Percentiles rank a stretch among this genome's conserved stretches.
These are phyloP conservation scores for Fusarium sp. DNA, from an alignment of 2,329 filamentous ascomycete genomes.

Conservation along the genomic window DNA sequence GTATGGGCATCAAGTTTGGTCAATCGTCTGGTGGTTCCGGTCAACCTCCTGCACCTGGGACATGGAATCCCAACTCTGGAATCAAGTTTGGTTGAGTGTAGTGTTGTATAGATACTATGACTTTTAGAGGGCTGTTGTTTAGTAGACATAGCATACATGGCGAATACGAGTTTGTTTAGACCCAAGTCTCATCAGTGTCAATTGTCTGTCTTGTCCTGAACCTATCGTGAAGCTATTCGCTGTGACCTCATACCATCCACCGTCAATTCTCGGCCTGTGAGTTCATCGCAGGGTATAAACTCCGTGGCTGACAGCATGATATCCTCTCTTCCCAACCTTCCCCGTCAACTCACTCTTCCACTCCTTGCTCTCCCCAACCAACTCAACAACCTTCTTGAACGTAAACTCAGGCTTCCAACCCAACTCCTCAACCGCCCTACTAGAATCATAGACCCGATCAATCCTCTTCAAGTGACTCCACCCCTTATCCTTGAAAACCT, in stretches of 20 bases:
- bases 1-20: slow-evolving; percentile 83
- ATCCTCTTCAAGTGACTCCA: slow-evolving; percentile 53
- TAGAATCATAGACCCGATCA: slow-evolving; percentile 58
- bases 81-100: slow-evolving; percentile 62
- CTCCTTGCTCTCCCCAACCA: slow-evolving; percentile 47
- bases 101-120: neutral
- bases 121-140: neutral
- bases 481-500: slow-evolving; percentile 45
- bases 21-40: slow-evolving; percentile 47
- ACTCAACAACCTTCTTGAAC: slow-evolving; percentile 49
- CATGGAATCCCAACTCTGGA: slow-evolving; percentile 68
- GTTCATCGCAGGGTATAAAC: slow-evolving; percentile 53
- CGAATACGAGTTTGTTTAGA: slow-evolving; percentile 1
- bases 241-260: neutral
- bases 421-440: slow-evolving; percentile 53
- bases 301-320: slow-evolving; percentile 54
- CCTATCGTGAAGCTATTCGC: neutral
- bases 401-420: slow-evolving; percentile 56
- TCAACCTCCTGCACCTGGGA: slow-evolving; percentile 48
- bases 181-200: neutral
- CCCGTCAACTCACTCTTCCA: slow-evolving; percentile 53
- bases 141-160: slow-evolving; percentile 1
- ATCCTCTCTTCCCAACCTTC: slow-evolving; percentile 55
- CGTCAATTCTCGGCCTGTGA: no score
- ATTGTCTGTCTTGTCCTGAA: neutral